phyloP scores from a whole-genome alignment of 2,329 filamentous ascomycete genomes.

The Aureobasidium subglaciale region DNA sequence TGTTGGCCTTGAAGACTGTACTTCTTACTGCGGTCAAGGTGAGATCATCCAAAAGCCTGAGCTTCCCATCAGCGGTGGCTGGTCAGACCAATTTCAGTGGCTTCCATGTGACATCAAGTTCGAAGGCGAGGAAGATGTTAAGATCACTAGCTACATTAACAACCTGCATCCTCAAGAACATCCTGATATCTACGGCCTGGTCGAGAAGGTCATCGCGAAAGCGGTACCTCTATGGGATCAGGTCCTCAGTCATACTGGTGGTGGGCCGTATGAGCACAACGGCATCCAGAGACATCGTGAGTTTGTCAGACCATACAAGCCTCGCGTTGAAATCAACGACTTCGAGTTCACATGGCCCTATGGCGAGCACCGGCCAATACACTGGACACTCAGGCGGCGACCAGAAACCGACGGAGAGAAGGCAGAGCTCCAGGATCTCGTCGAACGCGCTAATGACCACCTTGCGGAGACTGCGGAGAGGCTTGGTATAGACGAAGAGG shows the following conservation, averaged over 20 bases:
- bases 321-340: not conserved
- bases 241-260: not conserved
- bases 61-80: not conserved
- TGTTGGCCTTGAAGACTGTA: slow-evolving; percentile 27
- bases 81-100: slow-evolving; percentile 24
- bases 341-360: not conserved
- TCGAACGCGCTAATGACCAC: not conserved
- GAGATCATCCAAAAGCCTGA: slow-evolving; percentile 17
- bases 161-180: slow-evolving; percentile 24
- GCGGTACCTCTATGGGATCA: slow-evolving; percentile 26
- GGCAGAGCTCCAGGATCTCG: not conserved
- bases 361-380: not conserved
- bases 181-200: slow-evolving; percentile 20
- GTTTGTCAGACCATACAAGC: not conserved
- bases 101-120: slow-evolving; percentile 24
- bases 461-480: not conserved
- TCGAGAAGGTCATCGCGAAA: slow-evolving; percentile 22
- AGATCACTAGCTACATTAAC: slow-evolving; percentile 28
- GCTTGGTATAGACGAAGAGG: not conserved
- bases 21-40: slow-evolving; percentile 25
- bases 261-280: not conserved
- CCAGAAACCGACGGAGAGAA: not conserved
- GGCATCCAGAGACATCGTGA: not conserved
- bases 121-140: slow-evolving; percentile 12
- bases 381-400: not conserved